Base-by-base conservation (phyloP, 208 protist species). In the Crithidia sp. region DNA sequence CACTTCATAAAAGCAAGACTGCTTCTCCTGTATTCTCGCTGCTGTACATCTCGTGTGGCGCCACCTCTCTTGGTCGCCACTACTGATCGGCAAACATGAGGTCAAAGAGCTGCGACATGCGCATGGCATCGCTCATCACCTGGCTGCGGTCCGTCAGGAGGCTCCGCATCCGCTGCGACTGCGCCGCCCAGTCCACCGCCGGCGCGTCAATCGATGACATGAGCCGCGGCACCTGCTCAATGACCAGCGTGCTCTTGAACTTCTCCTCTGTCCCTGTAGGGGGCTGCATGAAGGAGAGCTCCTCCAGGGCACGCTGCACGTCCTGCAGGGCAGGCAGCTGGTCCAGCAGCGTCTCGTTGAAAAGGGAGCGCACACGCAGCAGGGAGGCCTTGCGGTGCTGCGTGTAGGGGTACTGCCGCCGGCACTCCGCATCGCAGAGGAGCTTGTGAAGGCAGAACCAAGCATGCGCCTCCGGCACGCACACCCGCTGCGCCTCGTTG, bases 361-460 rank as follows among this genome's bases (percentile, higher is more conserved):
- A 47, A 37, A 94, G 88, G 2, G 88, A 89, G 17, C 85, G 80
- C 37, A 91, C 50, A 45, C 83, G 83, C 43, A 96, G 78, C 55
- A 97, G 84, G 36, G 83, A 67, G 39, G 93, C 88, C 78, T 96
- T 97, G 63, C 88, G 93, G 77, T 86, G 74, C 75, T 89, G 72
- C 17, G 89, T 97, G 74, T 93, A 97, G 52, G 68, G 65, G 67
- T 97, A 97, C 66, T 90, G 81, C 6, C 75, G 61, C 2, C 94
- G 87, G 74, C 90, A 95, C 57, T 94, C 87, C 7, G 77, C 79
- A 67, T 96, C 86, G 73, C 90, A 95, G 5, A 97, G 81, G 8
- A 97, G 74, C 56, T 93, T 93, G 78, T 97, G 94, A n/a, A 97
- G 50, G 53, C 84, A 88, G 67, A 97, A 96, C 92, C 94, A 97